phyloP scores from a whole-genome alignment of 768 basidiomycete genomes.

The Thelephora ganbajun region DNA sequence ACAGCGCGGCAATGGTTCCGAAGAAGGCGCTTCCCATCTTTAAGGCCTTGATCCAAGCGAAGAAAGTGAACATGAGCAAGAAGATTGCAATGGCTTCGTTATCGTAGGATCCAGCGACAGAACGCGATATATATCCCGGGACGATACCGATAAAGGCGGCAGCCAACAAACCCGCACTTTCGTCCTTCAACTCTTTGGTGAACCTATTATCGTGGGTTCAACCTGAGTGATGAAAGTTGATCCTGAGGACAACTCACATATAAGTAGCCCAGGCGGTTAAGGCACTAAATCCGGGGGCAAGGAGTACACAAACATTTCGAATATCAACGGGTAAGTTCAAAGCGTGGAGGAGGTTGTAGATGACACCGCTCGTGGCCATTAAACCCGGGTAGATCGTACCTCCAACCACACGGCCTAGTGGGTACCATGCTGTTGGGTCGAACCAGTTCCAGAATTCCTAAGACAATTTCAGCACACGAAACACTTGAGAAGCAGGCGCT shows the following conservation, averaged over 20 bases:
- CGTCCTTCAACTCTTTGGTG: constrained; percentile 91
- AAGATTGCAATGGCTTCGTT: constrained; percentile 99
- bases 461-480: constrained; percentile 5
- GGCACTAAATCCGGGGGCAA: constrained; percentile 95
- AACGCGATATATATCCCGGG: constrained; percentile 97
- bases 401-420: constrained; percentile 93
- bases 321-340: constrained; percentile 95
- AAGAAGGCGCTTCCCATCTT: constrained; percentile 89
- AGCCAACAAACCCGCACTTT: constrained; percentile 90
- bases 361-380: constrained; percentile 96
- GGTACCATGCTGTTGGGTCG: constrained; percentile 99
- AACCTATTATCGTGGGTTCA: constrained; percentile 38
- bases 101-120: constrained; percentile 97
- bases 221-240: not conserved
- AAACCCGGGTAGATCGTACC: constrained; percentile 97
- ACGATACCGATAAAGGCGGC: constrained; percentile 97
- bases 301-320: constrained; percentile 88
- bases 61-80: constrained; percentile 99
- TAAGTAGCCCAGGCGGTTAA: constrained; percentile 95
- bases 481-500: not conserved
- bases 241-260: constrained; percentile 39
- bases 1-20: constrained; percentile 81
- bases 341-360: constrained; percentile 81
- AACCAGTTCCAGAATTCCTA: constrained; percentile 99
- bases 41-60: constrained; percentile 89